These are phyloP conservation scores for Beauveria medogensis DNA, from an alignment of 2,329 filamentous ascomycete genomes.

Conservation along the genomic window DNA sequence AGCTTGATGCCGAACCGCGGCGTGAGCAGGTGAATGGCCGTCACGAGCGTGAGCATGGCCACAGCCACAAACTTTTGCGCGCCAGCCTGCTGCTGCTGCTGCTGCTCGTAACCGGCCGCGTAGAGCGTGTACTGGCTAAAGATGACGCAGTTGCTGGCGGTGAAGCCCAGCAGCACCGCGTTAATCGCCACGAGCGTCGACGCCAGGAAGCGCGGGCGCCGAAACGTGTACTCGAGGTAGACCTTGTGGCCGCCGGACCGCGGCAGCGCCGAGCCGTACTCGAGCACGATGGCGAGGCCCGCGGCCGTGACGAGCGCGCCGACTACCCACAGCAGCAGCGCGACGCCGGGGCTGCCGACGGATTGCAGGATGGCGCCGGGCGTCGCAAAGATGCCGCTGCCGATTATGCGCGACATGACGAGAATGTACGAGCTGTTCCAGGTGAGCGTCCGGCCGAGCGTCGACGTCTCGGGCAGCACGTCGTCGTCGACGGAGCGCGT, in stretches of 20 bases:
- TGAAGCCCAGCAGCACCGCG: slow-evolving; percentile 57
- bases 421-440: slow-evolving; percentile 60
- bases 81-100: slow-evolving; percentile 29
- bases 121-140: slow-evolving; percentile 60
- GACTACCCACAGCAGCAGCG: slow-evolving; percentile 53
- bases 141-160: slow-evolving; percentile 61
- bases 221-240: slow-evolving; percentile 63
- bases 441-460: slow-evolving; percentile 48
- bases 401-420: slow-evolving; percentile 60
- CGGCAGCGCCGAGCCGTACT: slow-evolving; percentile 64
- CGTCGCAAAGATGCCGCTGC: slow-evolving; percentile 65
- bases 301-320: slow-evolving; percentile 55
- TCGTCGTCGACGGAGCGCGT: slow-evolving; percentile 42
- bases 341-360: slow-evolving; percentile 57
- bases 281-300: slow-evolving; percentile 53
- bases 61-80: slow-evolving; percentile 49
- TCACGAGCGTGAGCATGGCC: slow-evolving; percentile 47
- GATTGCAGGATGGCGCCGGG: slow-evolving; percentile 59
- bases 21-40: slow-evolving; percentile 50
- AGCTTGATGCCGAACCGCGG: slow-evolving; percentile 48
- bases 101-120: slow-evolving; percentile 39
- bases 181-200: slow-evolving; percentile 57
- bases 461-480: slow-evolving; percentile 50
- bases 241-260: slow-evolving; percentile 62
- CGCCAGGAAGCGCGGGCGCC: slow-evolving; percentile 53